These are phyloP conservation scores for Mucor lusitanicus DNA, from an alignment of 371 early-diverging fungal species.

Conservation along the genomic window DNA sequence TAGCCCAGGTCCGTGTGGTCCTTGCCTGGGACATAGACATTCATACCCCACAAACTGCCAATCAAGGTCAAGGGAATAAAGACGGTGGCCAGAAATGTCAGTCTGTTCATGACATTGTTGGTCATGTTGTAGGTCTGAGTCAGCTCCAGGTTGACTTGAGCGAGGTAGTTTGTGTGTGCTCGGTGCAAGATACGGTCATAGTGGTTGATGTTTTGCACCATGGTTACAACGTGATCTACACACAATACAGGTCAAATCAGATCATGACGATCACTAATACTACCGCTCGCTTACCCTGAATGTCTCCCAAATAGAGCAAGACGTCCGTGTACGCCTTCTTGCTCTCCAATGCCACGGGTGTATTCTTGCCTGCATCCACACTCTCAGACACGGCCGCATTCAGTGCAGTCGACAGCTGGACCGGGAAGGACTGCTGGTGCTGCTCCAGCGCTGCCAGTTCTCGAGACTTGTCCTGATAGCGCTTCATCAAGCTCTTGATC, in stretches of 20 bases:
- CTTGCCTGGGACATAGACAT: slow-evolving; percentile 67
- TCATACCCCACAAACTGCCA: slow-evolving; percentile 73
- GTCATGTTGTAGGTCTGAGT: slow-evolving; percentile 77
- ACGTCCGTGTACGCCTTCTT: slow-evolving; percentile 52
- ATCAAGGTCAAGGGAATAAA: slow-evolving; percentile 89
- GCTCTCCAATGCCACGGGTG: slow-evolving; percentile 1
- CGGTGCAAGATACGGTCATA: slow-evolving; percentile 78
- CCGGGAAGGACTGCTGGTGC: slow-evolving; percentile 6
- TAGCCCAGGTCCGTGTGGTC: slow-evolving; percentile 59
- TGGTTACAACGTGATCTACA: slow-evolving; percentile 76
- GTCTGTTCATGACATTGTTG: slow-evolving; percentile 77
- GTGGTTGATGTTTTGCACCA: slow-evolving; percentile 74
- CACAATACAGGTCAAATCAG: neutral
- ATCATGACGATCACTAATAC: neutral
- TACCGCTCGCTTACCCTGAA: slow-evolving; percentile 61
- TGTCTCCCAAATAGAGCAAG: slow-evolving; percentile 84
- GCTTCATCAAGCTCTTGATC: slow-evolving; percentile 76
- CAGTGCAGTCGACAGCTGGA: slow-evolving; percentile 1
- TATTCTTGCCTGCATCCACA: neutral
- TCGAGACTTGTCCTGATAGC: slow-evolving; percentile 58
- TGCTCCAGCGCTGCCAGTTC: slow-evolving; percentile 7
- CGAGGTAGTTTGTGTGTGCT: slow-evolving; percentile 84
- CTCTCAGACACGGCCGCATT: neutral
- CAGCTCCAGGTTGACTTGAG: slow-evolving; percentile 80
- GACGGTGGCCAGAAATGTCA: slow-evolving; percentile 81